phyloP scores from a whole-genome alignment of 2,329 filamentous ascomycete species.

The Lachnellula cervina region DNA sequence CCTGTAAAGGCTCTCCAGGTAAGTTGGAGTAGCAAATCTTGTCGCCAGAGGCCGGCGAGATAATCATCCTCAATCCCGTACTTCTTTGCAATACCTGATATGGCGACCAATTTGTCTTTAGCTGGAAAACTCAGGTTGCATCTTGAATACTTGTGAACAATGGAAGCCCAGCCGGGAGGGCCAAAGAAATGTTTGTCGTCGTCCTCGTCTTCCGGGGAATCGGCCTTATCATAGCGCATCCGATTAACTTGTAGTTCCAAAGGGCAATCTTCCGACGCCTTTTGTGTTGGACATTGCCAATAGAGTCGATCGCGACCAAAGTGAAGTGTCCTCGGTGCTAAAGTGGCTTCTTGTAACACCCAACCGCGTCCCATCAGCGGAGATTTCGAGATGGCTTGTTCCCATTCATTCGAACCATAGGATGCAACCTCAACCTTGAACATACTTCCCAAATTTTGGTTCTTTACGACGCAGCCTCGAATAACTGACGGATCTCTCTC shows the following conservation, averaged over 20 bases:
- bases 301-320: slow-evolving; percentile 6
- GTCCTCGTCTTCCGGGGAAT: not conserved
- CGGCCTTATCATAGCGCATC: not conserved
- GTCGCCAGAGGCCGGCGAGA: slow-evolving; percentile 14
- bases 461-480: slow-evolving; percentile 1
- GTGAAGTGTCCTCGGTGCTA: slow-evolving; percentile 11
- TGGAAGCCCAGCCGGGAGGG: slow-evolving; percentile 7
- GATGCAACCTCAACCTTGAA: slow-evolving; percentile 1
- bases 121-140: slow-evolving; percentile 10
- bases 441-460: not conserved
- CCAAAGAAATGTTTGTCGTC: slow-evolving; percentile 1
- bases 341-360: slow-evolving; percentile 11
- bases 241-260: not conserved
- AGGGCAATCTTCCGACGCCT: slow-evolving; percentile 4
- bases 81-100: slow-evolving; percentile 8
- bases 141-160: slow-evolving; percentile 13
- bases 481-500: slow-evolving; percentile 5
- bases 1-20: slow-evolving; percentile 1
- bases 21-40: slow-evolving; percentile 4
- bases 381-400: not conserved
- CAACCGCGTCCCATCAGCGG: slow-evolving; percentile 10
- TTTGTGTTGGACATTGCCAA: slow-evolving; percentile 12
- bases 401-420: slow-evolving; percentile 6
- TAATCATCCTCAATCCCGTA: slow-evolving; percentile 7
- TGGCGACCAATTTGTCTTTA: slow-evolving; percentile 11